Conservation (phyloP, 2,329 filamentous ascomycete species). For the Alternaria sp. region DNA sequence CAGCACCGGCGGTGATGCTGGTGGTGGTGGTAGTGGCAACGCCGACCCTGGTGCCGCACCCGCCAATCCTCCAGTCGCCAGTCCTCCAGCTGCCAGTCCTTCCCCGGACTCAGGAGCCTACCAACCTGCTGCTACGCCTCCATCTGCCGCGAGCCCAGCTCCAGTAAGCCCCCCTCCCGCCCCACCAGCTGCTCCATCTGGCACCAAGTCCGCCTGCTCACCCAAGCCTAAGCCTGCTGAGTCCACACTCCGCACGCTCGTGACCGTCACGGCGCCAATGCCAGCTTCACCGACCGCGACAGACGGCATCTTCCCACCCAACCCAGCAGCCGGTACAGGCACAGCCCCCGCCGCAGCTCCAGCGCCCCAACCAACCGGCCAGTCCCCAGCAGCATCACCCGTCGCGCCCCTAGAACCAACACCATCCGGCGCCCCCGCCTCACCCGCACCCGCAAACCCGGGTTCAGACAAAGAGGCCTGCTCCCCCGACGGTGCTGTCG, state of each 20-base stretch:
- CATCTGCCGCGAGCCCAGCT: background rate
- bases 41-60: background rate
- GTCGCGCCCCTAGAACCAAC: background rate
- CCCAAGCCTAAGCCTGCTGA: slow-evolving; percentile 1
- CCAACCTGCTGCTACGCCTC: slow-evolving; percentile 1
- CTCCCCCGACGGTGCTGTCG: slow-evolving; percentile 41
- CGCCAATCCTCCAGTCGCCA: background rate
- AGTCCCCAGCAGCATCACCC: background rate
- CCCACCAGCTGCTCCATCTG: slow-evolving; percentile 6
- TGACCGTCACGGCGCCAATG: slow-evolving; percentile 32
- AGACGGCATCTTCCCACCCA: background rate
- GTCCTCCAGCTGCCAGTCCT: background rate
- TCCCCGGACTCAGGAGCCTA: background rate
- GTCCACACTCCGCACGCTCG: slow-evolving; percentile 29
- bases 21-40: background rate
- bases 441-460: background rate
- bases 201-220: slow-evolving; percentile 3
- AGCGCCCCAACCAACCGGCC: background rate
- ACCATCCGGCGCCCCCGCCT: background rate
- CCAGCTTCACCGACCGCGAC: too few species aligned
- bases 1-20: slow-evolving; percentile 2
- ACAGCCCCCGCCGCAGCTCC: background rate
- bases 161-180: slow-evolving; percentile 5
- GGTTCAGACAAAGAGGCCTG: slow-evolving; percentile 26
- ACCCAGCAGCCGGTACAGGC: background rate